These are phyloP conservation scores for Ophiostoma tasmaniense DNA, from an alignment of 2,329 filamentous ascomycete species.

Conservation along the genomic window DNA sequence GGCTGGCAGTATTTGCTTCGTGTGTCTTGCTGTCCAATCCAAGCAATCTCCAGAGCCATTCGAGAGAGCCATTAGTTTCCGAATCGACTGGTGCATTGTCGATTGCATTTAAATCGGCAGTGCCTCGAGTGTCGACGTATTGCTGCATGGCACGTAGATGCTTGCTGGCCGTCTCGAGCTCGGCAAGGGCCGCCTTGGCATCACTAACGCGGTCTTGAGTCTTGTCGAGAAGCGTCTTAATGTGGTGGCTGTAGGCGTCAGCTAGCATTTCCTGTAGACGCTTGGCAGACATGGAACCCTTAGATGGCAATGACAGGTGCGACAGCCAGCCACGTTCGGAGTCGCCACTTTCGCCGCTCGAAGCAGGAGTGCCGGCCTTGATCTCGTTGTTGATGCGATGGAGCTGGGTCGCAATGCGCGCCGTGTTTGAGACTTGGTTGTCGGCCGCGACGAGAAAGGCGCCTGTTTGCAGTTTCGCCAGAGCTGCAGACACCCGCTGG, in stretches of 20 bases:
- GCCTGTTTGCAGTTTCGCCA: constrained; percentile 15
- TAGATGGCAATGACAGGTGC: not conserved
- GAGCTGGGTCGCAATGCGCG: constrained; percentile 16
- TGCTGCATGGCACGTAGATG: constrained; percentile 61
- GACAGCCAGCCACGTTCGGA: not conserved
- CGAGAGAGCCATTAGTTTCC: not conserved
- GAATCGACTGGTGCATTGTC: not conserved
- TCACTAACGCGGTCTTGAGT: constrained; percentile 60
- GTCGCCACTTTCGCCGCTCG: constrained; percentile 21
- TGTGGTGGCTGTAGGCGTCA: constrained; percentile 68
- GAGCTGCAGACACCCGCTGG: constrained; percentile 21
- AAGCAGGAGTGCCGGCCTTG: not conserved
- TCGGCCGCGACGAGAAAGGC: constrained; percentile 13
- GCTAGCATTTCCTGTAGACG: constrained; percentile 42
- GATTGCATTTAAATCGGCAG: not conserved
- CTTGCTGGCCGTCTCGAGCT: constrained; percentile 60
- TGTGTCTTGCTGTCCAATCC: not conserved
- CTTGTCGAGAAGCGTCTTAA: constrained; percentile 58
- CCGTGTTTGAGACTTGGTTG: constrained; percentile 11
- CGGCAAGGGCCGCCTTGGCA: constrained; percentile 57
- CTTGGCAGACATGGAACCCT: constrained; percentile 13
- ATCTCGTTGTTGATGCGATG: constrained; percentile 3
- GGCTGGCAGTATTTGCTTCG: not conserved
- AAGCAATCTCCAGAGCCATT: constrained; percentile 7
- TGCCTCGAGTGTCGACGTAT: constrained; percentile 47